These are phyloP conservation scores for Mallotus nudiflorus DNA, from an alignment of 345 rosid species.

Conservation along the genomic window DNA sequence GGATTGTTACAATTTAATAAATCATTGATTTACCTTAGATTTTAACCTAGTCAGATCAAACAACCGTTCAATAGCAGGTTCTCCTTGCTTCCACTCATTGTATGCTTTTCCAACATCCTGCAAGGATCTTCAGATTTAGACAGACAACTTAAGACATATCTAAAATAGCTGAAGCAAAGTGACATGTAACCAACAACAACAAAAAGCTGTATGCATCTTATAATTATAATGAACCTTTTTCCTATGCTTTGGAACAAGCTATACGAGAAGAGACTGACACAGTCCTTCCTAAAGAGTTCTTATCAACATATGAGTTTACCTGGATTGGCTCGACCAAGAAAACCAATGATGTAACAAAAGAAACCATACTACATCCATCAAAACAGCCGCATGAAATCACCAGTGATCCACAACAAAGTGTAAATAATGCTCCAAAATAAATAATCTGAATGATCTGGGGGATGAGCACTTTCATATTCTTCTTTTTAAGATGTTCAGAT, in stretches of 20 bases:
- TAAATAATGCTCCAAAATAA: constrained; percentile 67
- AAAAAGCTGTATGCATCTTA: constrained; percentile 8
- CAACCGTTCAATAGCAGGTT: constrained; percentile 83
- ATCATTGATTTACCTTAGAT: constrained; percentile 50
- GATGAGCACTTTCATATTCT: constrained; percentile 85
- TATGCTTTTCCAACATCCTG: constrained; percentile 93
- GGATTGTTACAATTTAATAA: not conserved
- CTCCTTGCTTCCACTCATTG: constrained; percentile 95
- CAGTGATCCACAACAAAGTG: constrained; percentile 73
- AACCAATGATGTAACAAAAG: constrained; percentile 73
- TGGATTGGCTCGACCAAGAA: constrained; percentile 90
- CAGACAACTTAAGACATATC: constrained; percentile 35
- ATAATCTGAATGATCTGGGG: constrained; percentile 78
- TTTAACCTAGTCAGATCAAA: constrained; percentile 60
- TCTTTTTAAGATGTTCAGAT: constrained; percentile 61
- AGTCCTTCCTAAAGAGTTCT: not conserved
- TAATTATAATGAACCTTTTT: not conserved
- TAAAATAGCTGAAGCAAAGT: constrained; percentile 24
- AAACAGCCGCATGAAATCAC: constrained; percentile 61
- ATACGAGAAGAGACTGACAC: not conserved
- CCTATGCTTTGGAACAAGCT: not conserved
- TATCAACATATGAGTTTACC: constrained; percentile 40
- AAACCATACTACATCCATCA: constrained; percentile 62
- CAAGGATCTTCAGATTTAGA: constrained; percentile 41
- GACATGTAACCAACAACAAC: not conserved